These are phyloP conservation scores for Streptanthus diversifolius DNA, from an alignment of 345 rosid genomes.

Conservation along the genomic window DNA sequence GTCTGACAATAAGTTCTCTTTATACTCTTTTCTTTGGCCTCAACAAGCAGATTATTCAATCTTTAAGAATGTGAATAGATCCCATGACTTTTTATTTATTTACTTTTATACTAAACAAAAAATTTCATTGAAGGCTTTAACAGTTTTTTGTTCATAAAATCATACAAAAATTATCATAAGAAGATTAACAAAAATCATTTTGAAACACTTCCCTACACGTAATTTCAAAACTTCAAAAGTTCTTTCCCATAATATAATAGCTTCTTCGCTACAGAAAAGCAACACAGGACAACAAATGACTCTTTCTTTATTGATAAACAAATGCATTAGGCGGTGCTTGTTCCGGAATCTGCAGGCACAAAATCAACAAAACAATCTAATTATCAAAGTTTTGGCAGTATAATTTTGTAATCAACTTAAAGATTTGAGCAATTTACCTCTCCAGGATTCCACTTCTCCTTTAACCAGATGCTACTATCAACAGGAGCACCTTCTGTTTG, in stretches of 20 bases:
- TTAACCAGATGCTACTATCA: constrained; percentile 64
- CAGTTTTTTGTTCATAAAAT: not conserved
- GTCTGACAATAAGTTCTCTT: not conserved
- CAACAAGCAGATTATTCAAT: not conserved
- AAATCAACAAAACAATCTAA: not conserved
- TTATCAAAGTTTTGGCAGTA: not conserved
- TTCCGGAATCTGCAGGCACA: constrained; percentile 32
- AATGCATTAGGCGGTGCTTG: constrained; percentile 34
- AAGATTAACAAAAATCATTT: not conserved
- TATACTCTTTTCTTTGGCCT: not conserved
- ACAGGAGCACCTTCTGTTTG: constrained; percentile 37
- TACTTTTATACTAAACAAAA: not conserved
- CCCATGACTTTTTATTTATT: not conserved
- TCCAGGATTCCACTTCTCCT: constrained; percentile 77
- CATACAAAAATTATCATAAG: not conserved
- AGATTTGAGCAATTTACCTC: constrained; percentile 51
- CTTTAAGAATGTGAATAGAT: no score
- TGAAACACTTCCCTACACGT: constrained; percentile 5
- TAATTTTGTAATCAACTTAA: not conserved
- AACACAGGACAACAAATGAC: not conserved
- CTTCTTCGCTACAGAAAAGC: not conserved
- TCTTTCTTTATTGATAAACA: not conserved
- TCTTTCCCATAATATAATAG: not conserved
- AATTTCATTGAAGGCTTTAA: not conserved
- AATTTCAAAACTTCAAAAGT: not conserved